Evolutionary conservation across 192 early-diverging fungal genomes (phyloP).

Genomic region (Pilobolus umbonatus): DNA sequence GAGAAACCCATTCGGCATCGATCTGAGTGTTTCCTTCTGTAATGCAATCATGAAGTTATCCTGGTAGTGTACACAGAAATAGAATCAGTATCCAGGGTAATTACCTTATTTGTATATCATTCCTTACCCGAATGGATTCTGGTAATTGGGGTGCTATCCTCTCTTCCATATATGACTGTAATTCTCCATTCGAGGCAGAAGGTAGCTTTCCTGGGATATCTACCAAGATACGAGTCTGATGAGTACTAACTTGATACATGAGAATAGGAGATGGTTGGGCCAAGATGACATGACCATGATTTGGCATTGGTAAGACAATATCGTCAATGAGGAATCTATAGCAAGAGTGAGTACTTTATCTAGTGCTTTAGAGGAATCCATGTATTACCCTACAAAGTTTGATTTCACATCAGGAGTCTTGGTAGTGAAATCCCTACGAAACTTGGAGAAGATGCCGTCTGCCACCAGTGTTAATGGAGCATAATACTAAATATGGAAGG

Average conservation of each 20-base stretch:
- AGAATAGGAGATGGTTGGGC: conserved; percentile 81
- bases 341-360: too few relatives aligned
- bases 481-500: conserved; percentile 33
- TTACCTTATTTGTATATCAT: not conserved
- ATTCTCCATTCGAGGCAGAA: conserved; percentile 57
- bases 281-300: conserved; percentile 92
- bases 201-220: conserved; percentile 91
- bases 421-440: conserved; percentile 67
- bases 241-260: conserved; percentile 84
- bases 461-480: conserved; percentile 84
- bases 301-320: conserved; percentile 67
- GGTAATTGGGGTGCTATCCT: conserved; percentile 71
- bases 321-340: conserved; percentile 65
- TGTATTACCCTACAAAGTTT: conserved; percentile 30
- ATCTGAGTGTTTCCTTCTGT: conserved; percentile 67
- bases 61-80: conserved; percentile 11
- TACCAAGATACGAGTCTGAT: conserved; percentile 85
- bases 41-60: conserved; percentile 58
- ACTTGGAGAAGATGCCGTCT: conserved; percentile 95
- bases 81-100: not conserved
- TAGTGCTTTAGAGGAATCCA: too few relatives aligned
- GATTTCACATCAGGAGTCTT: conserved; percentile 40
- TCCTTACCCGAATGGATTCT: conserved; percentile 43
- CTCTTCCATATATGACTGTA: conserved; percentile 57
- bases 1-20: conserved; percentile 90